Evolutionary conservation across 2,329 filamentous ascomycete genomes (phyloP).

Genomic region (Aureobasidium musti): DNA sequence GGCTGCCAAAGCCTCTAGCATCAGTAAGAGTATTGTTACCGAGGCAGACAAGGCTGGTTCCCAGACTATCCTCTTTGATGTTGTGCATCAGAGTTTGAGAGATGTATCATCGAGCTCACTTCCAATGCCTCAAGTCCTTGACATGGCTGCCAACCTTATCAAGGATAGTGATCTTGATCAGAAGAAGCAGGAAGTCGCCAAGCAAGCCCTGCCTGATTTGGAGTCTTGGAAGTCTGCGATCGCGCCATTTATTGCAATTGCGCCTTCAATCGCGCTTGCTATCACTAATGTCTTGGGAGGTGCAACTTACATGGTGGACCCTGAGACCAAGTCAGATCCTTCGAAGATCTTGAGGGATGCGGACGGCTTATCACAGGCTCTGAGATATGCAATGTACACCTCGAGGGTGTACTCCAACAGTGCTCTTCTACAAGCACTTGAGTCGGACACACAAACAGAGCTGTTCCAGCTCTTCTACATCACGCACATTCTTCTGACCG

Average conservation of each 20-base stretch:
- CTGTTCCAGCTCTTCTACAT: conserved; percentile 56
- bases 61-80: conserved; percentile 52
- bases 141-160: conserved; percentile 55
- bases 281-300: conserved; percentile 74
- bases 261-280: conserved; percentile 65
- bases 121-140: conserved; percentile 59
- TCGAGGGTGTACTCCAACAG: conserved; percentile 57
- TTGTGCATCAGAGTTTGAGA: conserved; percentile 55
- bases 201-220: conserved; percentile 38
- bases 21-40: conserved; percentile 28
- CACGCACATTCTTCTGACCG: conserved; percentile 59
- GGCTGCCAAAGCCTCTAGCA: conserved; percentile 45
- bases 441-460: conserved; percentile 42
- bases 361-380: conserved; percentile 69
- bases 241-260: conserved; percentile 53
- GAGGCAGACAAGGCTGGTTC: conserved; percentile 39
- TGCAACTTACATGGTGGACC: conserved; percentile 63
- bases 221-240: conserved; percentile 68
- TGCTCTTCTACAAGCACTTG: conserved; percentile 41
- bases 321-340: background rate
- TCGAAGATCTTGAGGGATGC: conserved; percentile 58
- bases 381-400: conserved; percentile 74
- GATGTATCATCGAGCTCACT: conserved; percentile 47
- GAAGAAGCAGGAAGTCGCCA: conserved; percentile 30
- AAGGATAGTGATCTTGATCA: conserved; percentile 35